Conservation (phyloP, 2,329 filamentous ascomycete genomes). For the Blumeria hordei region DNA sequence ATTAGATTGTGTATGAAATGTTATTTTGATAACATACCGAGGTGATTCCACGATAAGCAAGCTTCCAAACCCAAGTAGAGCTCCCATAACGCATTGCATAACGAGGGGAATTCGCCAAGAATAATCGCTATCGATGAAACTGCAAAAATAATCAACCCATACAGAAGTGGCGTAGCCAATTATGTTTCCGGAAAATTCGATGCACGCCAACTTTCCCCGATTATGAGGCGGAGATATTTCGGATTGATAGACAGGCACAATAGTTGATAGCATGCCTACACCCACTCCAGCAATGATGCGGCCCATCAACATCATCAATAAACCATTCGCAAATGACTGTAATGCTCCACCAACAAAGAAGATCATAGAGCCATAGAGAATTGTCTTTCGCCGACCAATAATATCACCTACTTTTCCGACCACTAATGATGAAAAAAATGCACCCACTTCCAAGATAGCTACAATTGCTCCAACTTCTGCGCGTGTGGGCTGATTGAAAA, state of each 20-base stretch:
- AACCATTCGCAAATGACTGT: constrained; percentile 58
- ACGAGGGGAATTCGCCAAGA: constrained; percentile 78
- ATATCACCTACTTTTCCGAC: constrained; percentile 81
- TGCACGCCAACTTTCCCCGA: constrained; percentile 82
- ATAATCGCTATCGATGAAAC: constrained; percentile 60
- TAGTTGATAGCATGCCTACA: constrained; percentile 72
- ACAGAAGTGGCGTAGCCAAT: constrained; percentile 88
- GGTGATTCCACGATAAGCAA: constrained; percentile 91
- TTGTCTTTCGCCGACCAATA: constrained; percentile 70
- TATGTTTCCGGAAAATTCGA: constrained; percentile 95
- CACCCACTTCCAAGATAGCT: constrained; percentile 83
- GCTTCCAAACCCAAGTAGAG: constrained; percentile 61
- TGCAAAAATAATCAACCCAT: constrained; percentile 97
- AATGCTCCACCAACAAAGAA: constrained; percentile 68
- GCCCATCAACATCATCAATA: constrained; percentile 73
- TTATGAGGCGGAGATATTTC: constrained; percentile 95
- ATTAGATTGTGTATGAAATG: not conserved
- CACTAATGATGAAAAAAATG: constrained; percentile 66
- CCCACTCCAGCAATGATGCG: constrained; percentile 67
- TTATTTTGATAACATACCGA: constrained; percentile 26
- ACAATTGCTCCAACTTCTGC: constrained; percentile 93
- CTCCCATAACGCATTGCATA: constrained; percentile 90
- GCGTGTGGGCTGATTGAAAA: constrained; percentile 70
- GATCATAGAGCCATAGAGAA: constrained; percentile 77
- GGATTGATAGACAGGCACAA: constrained; percentile 82